Conservation (phyloP, 73 alveolate species). For the Paramecium sexaurelia region DNA sequence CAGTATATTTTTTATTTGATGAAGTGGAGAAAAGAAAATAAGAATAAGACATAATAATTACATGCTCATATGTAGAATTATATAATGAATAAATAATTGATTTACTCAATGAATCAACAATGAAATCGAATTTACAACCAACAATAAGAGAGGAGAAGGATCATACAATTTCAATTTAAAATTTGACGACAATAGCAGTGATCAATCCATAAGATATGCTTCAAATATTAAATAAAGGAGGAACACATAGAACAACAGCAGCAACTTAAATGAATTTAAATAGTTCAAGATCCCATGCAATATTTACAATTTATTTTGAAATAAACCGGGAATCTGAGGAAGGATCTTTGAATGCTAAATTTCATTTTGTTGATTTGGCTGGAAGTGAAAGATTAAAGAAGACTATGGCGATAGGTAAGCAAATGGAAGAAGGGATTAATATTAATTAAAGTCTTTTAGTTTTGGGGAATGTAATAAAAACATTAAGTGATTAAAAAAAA, state of each 20-base stretch:
- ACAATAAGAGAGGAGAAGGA: conserved; percentile 84
- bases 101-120: conserved; percentile 82
- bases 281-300: conserved; percentile 97
- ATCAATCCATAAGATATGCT: conserved; percentile 87
- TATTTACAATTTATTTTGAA: conserved; percentile 90
- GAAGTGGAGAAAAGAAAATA: conserved; percentile 83
- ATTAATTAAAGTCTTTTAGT: conserved; percentile 93
- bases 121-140: neutral
- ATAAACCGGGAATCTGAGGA: conserved; percentile 75
- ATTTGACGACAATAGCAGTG: conserved; percentile 83
- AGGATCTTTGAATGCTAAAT: conserved; percentile 90
- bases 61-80: conserved; percentile 91
- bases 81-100: conserved; percentile 96
- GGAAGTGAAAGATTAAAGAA: conserved; percentile 97
- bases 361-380: conserved; percentile 98
- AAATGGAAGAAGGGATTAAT: conserved; percentile 92
- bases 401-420: conserved; percentile 89
- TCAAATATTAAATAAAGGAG: conserved; percentile 88
- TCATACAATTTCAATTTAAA: conserved; percentile 83
- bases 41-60: conserved; percentile 79
- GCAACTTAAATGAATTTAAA: conserved; percentile 88
- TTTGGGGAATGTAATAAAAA: conserved; percentile 95
- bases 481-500: conserved; percentile 87
- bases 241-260: conserved; percentile 88
- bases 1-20: conserved; percentile 84